Evolutionary conservation across 257 asterid species (phyloP).

Genomic region (Salvia miltiorrhiza): DNA sequence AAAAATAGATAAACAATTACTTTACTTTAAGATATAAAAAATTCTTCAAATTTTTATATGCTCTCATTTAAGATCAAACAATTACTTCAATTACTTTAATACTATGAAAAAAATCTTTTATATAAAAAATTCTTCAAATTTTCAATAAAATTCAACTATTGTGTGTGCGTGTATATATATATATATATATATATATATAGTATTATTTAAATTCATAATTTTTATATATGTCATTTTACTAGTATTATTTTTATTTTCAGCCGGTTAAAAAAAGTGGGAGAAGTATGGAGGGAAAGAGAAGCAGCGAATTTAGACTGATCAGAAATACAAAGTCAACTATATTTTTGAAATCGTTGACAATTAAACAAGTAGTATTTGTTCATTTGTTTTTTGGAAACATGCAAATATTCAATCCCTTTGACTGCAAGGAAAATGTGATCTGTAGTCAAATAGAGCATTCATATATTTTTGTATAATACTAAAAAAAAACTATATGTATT

Average conservation of each 20-base stretch:
- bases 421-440: constrained; percentile 23
- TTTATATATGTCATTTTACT: no score
- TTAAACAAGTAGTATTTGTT: not conserved
- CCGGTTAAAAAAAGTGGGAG: not conserved
- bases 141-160: no score
- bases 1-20: no score
- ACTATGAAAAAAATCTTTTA: no score
- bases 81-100: no score
- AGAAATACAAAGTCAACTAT: constrained; percentile 30
- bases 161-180: no score
- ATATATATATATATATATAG: no score
- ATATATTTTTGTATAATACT: not conserved
- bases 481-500: not conserved
- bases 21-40: no score
- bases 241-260: not conserved
- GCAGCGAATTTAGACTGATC: constrained; percentile 10
- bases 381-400: constrained; percentile 11
- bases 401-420: constrained; percentile 30
- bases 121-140: no score
- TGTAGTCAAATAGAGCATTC: constrained; percentile 17
- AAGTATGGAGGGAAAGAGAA: constrained; percentile 20
- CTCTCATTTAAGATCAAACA: no score
- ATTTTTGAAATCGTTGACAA: constrained; percentile 23
- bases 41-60: no score
- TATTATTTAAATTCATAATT: no score